Percentiles rank a stretch among this genome's conserved stretches.
Evolutionary conservation across 257 asterid genomes (phyloP).

Genomic region (Cruciata laevipes): DNA sequence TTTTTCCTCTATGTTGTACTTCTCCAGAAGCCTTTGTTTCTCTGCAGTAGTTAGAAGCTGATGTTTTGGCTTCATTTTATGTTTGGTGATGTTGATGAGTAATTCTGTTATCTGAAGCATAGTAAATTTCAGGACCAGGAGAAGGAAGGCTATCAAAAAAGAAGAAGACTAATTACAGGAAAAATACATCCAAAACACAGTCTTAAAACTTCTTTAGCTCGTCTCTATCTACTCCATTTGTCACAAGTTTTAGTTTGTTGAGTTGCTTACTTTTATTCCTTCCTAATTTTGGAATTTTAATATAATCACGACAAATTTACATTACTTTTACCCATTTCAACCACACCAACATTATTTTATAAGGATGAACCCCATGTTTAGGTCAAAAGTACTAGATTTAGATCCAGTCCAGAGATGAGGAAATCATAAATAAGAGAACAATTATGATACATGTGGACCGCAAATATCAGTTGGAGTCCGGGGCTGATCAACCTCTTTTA

Average conservation of each 20-base stretch:
- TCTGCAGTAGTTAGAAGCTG: constrained; percentile 56
- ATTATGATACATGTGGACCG: background rate
- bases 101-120: constrained; percentile 63
- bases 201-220: background rate
- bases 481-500: background rate
- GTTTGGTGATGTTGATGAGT: constrained; percentile 80
- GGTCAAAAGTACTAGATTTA: background rate
- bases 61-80: constrained; percentile 80
- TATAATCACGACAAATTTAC: background rate
- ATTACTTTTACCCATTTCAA: background rate
- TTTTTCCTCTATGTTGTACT: constrained; percentile 68
- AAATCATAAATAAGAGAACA: background rate
- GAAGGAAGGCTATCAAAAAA: background rate
- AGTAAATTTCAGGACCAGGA: constrained; percentile 11
- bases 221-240: background rate
- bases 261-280: background rate
- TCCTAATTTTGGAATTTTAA: background rate
- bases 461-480: background rate
- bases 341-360: background rate
- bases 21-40: constrained; percentile 53
- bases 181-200: background rate
- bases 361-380: no score
- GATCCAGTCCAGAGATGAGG: no score
- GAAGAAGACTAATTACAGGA: background rate
- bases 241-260: no score